These are phyloP conservation scores for Dictyostelium citrinum DNA, from an alignment of 78 protist genomes.

Conservation along the genomic window DNA sequence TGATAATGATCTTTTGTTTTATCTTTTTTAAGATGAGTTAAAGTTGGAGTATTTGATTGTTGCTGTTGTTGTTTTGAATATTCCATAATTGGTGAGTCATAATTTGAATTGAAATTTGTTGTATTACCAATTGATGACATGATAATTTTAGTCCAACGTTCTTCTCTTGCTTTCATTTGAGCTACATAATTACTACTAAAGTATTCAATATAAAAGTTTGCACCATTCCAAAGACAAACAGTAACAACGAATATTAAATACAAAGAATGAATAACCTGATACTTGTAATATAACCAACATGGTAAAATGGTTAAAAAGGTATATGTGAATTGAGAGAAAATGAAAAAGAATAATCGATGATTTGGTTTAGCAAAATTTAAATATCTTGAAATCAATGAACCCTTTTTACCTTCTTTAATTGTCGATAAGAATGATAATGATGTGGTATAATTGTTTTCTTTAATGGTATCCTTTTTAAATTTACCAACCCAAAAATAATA, in stretches of 20 bases:
- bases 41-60: background rate
- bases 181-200: conserved; percentile 38
- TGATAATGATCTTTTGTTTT: background rate
- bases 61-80: background rate
- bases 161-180: conserved; percentile 66
- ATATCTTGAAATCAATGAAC: background rate
- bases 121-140: conserved; percentile 26
- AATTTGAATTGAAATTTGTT: background rate
- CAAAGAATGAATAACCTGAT: background rate
- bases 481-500: conserved; percentile 20
- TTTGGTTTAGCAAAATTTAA: conserved; percentile 15
- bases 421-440: conserved; percentile 27
- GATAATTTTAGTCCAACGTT: conserved; percentile 63
- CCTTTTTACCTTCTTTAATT: background rate
- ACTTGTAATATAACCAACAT: conserved; percentile 12
- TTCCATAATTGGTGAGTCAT: background rate
- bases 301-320: conserved; percentile 43
- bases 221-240: conserved; percentile 56
- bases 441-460: conserved; percentile 36
- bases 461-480: conserved; percentile 11
- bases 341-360: conserved; percentile 19
- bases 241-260: background rate
- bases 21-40: background rate
- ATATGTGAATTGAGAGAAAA: conserved; percentile 49
- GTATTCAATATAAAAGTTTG: conserved; percentile 50